phyloP scores from a whole-genome alignment of 2,329 filamentous ascomycete genomes.

The Colletotrichum brevisporum region DNA sequence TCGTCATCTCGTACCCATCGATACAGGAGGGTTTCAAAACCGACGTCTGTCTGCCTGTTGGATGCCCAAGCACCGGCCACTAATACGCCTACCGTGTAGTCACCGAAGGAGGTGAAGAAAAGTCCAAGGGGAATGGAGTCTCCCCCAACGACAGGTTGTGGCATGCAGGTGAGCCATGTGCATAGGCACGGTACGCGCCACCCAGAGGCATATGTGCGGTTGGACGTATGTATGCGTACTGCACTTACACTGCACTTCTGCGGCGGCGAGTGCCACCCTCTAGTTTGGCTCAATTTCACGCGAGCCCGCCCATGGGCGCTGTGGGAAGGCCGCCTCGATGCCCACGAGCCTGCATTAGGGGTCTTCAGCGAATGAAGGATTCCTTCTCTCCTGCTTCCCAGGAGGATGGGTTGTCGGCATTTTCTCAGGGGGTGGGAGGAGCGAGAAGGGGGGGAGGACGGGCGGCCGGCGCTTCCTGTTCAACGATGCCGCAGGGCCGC shows the following conservation, averaged over 20 bases:
- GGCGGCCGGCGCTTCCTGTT: constrained; percentile 3
- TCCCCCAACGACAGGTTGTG: not conserved
- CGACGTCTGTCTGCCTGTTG: too few species aligned
- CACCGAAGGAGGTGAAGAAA: too few species aligned
- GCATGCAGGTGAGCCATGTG: constrained; percentile 21
- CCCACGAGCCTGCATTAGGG: constrained; percentile 10
- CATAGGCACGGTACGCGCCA: constrained; percentile 8
- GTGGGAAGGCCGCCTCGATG: not conserved
- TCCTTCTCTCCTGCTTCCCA: not conserved
- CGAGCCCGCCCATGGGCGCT: constrained; percentile 6
- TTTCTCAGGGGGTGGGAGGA: not conserved
- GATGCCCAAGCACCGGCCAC: too few species aligned
- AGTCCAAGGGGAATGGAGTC: not conserved
- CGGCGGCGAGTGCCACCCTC: constrained; percentile 10
- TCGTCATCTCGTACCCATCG: not conserved
- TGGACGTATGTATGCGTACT: not conserved
- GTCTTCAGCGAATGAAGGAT: constrained; percentile 14
- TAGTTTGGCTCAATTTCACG: constrained; percentile 1
- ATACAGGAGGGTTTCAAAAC: not conserved
- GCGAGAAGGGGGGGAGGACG: not conserved
- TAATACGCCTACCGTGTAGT: too few species aligned
- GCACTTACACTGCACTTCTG: constrained; percentile 11
- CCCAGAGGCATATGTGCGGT: not conserved
- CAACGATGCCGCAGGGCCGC: constrained; percentile 11
- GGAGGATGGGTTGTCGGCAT: constrained; percentile 10